Evolutionary conservation across 805 yeast species (phyloP), one percentile per base, ranked within the genome.

Genomic region (Starmera dryadoides): DNA sequence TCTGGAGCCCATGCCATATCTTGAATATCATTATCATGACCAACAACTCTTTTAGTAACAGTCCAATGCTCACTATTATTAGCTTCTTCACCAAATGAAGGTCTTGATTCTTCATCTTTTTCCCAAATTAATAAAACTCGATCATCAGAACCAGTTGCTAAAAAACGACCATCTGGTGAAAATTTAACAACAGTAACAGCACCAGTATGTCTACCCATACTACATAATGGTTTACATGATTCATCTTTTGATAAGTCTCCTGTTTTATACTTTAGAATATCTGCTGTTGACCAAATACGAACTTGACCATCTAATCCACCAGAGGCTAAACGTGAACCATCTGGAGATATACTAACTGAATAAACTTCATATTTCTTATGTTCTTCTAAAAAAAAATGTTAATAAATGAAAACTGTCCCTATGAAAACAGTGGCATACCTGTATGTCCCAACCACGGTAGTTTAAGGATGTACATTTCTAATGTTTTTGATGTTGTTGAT

Each of bases 1-100:
- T 91, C 98, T 0, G 98, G 97, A 2, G 96, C 85, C 98, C 98
- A 93, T 33, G 96, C 94, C 48, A 93, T 81, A 60, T 93, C 98
- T 59, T 93, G 98, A 37, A 93, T 86, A 64, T 93, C 99, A 56
- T 91, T 93, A 47, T 93, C 98, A 60, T 93, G 99, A 1, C 97
- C 98, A 16, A 87, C 96, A 14, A 88, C 71, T 52, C 98, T 73
- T 52, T 86, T 86, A 16, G 96, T 66, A 2, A 91, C 97, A 1
- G 91, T 80, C 98, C 98, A 91, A 51, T 86, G 95, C 59, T 91
- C 98, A 40, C 77, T 54, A 50, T 88, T 96, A 36, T 76, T 81
- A 34, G 19, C 31, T 34, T 39, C 79, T 25, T 76, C 73, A 12
- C 95, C 95, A 63, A 85, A 82, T 44, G 77, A 79, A 7, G 69